Evolutionary conservation across 306 rosid genomes (phyloP).

Genomic region (Cicer chorassanicum): DNA sequence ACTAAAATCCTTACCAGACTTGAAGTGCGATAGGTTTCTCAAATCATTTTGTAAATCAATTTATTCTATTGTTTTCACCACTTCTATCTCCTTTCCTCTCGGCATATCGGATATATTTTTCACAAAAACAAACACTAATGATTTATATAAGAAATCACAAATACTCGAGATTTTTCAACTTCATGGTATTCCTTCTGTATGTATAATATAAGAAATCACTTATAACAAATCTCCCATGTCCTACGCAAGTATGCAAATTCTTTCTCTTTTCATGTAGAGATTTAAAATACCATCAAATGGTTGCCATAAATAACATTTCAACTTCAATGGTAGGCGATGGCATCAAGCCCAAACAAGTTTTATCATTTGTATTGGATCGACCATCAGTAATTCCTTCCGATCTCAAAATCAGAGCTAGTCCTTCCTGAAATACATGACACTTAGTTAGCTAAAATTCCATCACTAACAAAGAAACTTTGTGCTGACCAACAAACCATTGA

Average conservation of each 20-base stretch:
- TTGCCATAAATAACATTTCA: not conserved
- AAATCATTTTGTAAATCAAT: not conserved
- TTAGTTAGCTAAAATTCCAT: slow-evolving; percentile 27
- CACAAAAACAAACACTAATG: slow-evolving; percentile 8
- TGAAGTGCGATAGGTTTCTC: not conserved
- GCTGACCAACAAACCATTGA: slow-evolving; percentile 8
- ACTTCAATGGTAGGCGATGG: not conserved
- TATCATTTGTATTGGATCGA: slow-evolving; percentile 32
- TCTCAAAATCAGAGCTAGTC: slow-evolving; percentile 33
- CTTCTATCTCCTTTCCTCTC: not conserved
- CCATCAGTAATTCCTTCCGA: slow-evolving; percentile 32
- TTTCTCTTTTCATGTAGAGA: not conserved
- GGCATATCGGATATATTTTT: not conserved
- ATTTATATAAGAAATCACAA: not conserved
- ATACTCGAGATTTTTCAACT: slow-evolving; percentile 4
- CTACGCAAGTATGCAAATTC: slow-evolving; percentile 26
- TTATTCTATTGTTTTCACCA: not conserved
- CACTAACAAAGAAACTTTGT: not conserved
- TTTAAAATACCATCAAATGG: slow-evolving; percentile 11
- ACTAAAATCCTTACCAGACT: not conserved
- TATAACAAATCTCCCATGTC: slow-evolving; percentile 18
- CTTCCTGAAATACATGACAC: slow-evolving; percentile 48
- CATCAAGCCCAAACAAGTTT: slow-evolving; percentile 20
- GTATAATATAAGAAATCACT: slow-evolving; percentile 21
- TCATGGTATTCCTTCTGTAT: slow-evolving; percentile 13